phyloP scores from a whole-genome alignment of 1,284 basidiomycete species.

The Mycosarcoma maydis region DNA sequence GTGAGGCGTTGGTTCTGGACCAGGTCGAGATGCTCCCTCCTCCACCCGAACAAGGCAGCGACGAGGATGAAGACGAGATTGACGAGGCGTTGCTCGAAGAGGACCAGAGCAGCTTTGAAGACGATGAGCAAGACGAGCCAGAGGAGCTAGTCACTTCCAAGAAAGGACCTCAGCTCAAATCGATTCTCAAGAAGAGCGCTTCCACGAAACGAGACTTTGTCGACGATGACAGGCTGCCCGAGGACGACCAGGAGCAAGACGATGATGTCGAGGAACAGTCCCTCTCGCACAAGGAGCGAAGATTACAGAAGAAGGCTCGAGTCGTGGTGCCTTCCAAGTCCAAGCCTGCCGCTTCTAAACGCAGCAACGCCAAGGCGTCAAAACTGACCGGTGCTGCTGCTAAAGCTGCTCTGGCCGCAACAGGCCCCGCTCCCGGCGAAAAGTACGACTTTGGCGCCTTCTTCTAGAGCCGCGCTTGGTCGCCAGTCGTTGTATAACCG shows the following conservation, averaged over 20 bases:
- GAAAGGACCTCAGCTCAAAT: constrained; percentile 37
- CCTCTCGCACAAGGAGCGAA: constrained; percentile 38
- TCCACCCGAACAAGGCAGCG: constrained; percentile 51
- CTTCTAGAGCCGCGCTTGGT: constrained; percentile 37
- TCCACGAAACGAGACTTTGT: constrained; percentile 28
- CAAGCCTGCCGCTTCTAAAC: constrained; percentile 28
- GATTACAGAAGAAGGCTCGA: constrained; percentile 39
- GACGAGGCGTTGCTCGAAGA: constrained; percentile 46
- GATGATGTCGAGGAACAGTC: constrained; percentile 24
- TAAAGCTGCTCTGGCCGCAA: constrained; percentile 34
- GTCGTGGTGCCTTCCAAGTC: constrained; percentile 36
- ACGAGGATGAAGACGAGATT: constrained; percentile 50
- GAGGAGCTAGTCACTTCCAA: constrained; percentile 20
- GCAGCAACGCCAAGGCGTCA: constrained; percentile 16
- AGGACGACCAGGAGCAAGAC: constrained; percentile 12
- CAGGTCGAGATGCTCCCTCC: constrained; percentile 44
- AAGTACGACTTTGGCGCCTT: constrained; percentile 58
- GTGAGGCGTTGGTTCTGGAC: constrained; percentile 41
- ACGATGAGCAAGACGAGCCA: constrained; percentile 41
- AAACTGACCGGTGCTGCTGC: constrained; percentile 24
- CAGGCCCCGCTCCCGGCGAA: constrained; percentile 54
- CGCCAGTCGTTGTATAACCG: background rate
- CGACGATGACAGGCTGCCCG: constrained; percentile 7
- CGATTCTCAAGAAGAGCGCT: constrained; percentile 44
- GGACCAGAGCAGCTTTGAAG: constrained; percentile 29